Evolutionary conservation across 306 rosid genomes (phyloP).

Genomic region (Rosa rugosa): DNA sequence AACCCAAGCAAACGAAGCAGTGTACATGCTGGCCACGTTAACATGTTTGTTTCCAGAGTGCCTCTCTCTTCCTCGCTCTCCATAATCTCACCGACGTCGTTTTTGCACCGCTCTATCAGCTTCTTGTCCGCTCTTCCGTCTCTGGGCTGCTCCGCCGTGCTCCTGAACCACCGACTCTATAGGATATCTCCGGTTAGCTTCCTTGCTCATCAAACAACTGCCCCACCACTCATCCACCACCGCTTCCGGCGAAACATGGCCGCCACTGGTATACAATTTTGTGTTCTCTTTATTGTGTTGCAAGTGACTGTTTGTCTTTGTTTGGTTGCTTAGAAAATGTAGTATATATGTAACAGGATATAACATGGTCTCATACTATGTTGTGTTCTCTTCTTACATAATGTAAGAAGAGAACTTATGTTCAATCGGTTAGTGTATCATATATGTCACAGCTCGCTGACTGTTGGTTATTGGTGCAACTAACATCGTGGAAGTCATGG

Average conservation of each 20-base stretch:
- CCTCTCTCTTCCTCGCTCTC: too few species aligned
- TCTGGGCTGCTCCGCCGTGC: too few species aligned
- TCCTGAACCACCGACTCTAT: too few species aligned
- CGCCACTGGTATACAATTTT: not conserved
- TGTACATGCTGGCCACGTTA: not conserved
- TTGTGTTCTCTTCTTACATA: too few species aligned
- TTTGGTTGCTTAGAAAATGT: not conserved
- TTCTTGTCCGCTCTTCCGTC: not conserved
- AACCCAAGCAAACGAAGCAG: not conserved
- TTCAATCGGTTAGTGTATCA: not conserved
- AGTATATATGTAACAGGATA: too few species aligned
- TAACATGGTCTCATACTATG: not conserved
- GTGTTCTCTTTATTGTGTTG: not conserved
- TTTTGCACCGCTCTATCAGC: not conserved
- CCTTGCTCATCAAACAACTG: not conserved
- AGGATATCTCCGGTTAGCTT: not conserved
- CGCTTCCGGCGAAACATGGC: not conserved
- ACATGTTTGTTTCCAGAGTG: not conserved
- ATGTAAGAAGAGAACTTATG: too few species aligned
- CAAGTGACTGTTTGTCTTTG: not conserved
- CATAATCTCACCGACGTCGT: not conserved
- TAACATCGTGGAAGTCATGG: too few species aligned
- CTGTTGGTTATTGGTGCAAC: too few species aligned
- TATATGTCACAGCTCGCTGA: too few species aligned
- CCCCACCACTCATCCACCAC: not conserved